A percentile compares a stretch with the other conserved stretches of the same genome.
Evolutionary conservation across 2,329 filamentous ascomycete species (phyloP).

Genomic region (Xylariales sp.): DNA sequence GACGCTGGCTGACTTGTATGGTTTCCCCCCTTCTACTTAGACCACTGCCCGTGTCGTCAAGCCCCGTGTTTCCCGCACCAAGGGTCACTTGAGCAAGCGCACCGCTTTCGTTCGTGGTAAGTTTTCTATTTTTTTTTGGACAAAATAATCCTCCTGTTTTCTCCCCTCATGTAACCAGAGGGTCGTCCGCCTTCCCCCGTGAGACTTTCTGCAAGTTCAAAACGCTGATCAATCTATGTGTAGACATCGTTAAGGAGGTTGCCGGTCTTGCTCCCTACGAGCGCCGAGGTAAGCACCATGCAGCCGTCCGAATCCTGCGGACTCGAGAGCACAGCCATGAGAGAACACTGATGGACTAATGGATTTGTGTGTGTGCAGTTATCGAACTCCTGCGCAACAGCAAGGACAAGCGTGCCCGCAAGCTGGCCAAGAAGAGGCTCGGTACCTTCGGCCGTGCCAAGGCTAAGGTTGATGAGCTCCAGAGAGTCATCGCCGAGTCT

Average conservation of each 20-base stretch:
- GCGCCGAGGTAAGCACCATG: no score
- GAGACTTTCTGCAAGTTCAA: no score
- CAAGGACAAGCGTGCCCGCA: slow-evolving; percentile 98
- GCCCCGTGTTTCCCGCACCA: slow-evolving; percentile 77
- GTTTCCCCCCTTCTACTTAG: slow-evolving; percentile 43
- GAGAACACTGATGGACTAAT: no score
- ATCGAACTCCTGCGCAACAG: slow-evolving; percentile 98
- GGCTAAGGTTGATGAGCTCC: slow-evolving; percentile 99
- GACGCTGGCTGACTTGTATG: slow-evolving; percentile 51
- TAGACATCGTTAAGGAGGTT: slow-evolving; percentile 97
- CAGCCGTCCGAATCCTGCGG: no score
- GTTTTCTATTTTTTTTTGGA: no score
- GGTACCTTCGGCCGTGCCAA: slow-evolving; percentile 98
- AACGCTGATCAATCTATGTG: no score
- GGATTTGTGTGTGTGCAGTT: no score
- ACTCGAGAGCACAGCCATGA: no score
- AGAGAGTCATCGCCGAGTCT: slow-evolving; percentile 94
- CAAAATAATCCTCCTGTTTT: not conserved
- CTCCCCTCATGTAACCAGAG: no score
- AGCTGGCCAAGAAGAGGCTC: slow-evolving; percentile 99
- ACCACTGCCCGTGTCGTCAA: slow-evolving; percentile 75
- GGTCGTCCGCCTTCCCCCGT: no score
- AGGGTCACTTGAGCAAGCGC: slow-evolving; percentile 95
- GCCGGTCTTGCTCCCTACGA: slow-evolving; percentile 93
- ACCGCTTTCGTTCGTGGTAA: slow-evolving; percentile 79